These are phyloP conservation scores for Starmera quercuum DNA, from an alignment of 805 yeast species.

Conservation along the genomic window DNA sequence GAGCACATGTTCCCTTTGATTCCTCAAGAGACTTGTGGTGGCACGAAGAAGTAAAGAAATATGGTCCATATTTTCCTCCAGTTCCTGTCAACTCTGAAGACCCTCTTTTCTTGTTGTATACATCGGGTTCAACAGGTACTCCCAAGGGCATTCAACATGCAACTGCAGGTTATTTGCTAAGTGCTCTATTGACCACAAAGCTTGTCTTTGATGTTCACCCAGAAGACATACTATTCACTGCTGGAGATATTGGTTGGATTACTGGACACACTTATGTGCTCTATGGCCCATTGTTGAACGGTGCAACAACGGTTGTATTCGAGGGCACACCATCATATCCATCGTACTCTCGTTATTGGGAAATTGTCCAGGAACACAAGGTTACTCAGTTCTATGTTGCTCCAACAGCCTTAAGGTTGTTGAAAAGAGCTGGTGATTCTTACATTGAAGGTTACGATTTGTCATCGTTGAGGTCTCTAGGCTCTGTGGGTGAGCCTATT, in stretches of 20 bases:
- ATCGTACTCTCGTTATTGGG: conserved; percentile 92
- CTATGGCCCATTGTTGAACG: conserved; percentile 85
- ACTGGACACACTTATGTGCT: conserved; percentile 96
- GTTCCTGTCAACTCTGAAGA: conserved; percentile 86
- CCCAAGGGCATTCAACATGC: conserved; percentile 97
- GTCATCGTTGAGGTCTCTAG: conserved; percentile 82
- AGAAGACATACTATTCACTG: conserved; percentile 86
- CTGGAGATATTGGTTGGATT: conserved; percentile 99
- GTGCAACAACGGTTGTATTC: conserved; percentile 88
- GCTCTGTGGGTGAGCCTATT: conserved; percentile 98
- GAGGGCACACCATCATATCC: conserved; percentile 99
- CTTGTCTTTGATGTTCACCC: conserved; percentile 91
- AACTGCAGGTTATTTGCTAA: conserved; percentile 90
- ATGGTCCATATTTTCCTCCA: conserved; percentile 81
- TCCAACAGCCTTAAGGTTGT: conserved; percentile 92
- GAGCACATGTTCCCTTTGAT: conserved; percentile 63
- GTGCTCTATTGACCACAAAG: conserved; percentile 86
- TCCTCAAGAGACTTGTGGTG: conserved; percentile 89
- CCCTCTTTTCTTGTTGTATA: conserved; percentile 90
- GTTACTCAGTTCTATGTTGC: conserved; percentile 97
- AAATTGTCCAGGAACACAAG: conserved; percentile 83
- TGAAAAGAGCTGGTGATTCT: conserved; percentile 83
- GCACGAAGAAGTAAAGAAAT: conserved; percentile 82
- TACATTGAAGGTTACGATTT: conserved; percentile 76
- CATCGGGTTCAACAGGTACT: conserved; percentile 97